Evolutionary conservation across 2,329 filamentous ascomycete species (phyloP).

Genomic region (Trichoderma simmonsii): DNA sequence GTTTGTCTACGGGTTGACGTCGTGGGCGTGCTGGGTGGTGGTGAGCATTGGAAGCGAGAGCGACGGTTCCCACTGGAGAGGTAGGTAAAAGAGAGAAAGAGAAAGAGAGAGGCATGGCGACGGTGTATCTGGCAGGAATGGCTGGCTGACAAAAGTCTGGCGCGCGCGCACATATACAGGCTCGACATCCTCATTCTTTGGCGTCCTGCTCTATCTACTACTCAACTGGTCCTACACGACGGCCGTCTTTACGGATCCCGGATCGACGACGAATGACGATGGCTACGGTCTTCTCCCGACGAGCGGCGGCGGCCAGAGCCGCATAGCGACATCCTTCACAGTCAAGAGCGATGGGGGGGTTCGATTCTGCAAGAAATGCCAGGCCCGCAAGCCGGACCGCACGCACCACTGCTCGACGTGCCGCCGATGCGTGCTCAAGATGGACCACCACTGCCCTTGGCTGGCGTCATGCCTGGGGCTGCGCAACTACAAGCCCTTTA

Average conservation of each 20-base stretch:
- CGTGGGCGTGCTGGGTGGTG: constrained; percentile 90
- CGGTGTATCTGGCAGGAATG: neutral
- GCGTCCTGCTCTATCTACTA: constrained; percentile 69
- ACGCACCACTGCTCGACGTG: constrained; percentile 97
- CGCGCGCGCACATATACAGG: constrained; percentile 38
- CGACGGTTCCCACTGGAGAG: constrained; percentile 53
- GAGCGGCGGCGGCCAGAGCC: constrained; percentile 45
- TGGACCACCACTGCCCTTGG: constrained; percentile 99
- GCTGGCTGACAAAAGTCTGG: neutral
- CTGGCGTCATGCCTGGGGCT: constrained; percentile 92
- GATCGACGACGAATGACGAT: constrained; percentile 61
- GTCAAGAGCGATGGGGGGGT: constrained; percentile 87
- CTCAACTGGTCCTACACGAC: constrained; percentile 88
- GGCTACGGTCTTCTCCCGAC: constrained; percentile 82
- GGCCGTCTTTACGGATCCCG: constrained; percentile 90
- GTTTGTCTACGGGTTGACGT: constrained; percentile 87
- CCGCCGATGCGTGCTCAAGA: constrained; percentile 91
- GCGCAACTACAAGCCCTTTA: constrained; percentile 91
- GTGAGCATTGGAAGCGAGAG: constrained; percentile 64
- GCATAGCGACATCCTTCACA: constrained; percentile 69
- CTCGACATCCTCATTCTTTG: constrained; percentile 56
- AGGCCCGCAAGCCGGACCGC: constrained; percentile 89
- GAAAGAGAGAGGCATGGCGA: too few relatives aligned
- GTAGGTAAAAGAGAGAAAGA: constrained; percentile 36
- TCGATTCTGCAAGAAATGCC: constrained; percentile 96